Evolutionary conservation across 805 yeast species (phyloP), one percentile per base, ranked within the genome.

Genomic region (Sporopachydermia lactativora): DNA sequence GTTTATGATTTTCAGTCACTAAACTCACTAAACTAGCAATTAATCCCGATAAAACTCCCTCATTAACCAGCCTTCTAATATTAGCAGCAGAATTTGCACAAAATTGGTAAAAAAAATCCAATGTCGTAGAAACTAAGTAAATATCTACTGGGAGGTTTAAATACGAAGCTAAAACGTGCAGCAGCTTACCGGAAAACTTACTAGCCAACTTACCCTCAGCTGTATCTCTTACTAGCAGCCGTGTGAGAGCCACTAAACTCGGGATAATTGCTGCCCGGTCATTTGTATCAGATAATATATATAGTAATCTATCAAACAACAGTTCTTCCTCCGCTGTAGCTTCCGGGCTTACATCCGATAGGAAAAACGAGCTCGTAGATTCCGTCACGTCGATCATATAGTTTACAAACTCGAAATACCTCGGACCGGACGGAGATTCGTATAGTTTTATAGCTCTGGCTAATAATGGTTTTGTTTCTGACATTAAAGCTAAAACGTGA

Each of bases 81-180:
- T 79, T 66, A 57, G 84, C 71, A 34, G 61, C 66, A 28, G 65
- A 60, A 4, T 81, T 77, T 4, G 89, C 80, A 31, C 76, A 65
- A 46, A 74, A 88, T 58, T 84, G 94, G 52, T 83, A 83, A 19
- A 92, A 56, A 54, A 92, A 81, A 55, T 82, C 95, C 47, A 92
- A 65, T 1, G 82, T 73, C 0, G 94, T 79, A 18, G 77, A 62
- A 15, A 75, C 61, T 41, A 89, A 65, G 49, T 85, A 95, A 39
- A 68, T 66, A 53, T 84, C 92, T 47, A 75, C 77, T 17, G 69
- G 66, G 15, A 86, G 58, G 16, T 80, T 61, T 39, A 88, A 57
- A 45, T 65, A 74, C 13, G 78, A 69, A 8, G 74, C 68, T 15
- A 78, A 70, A 39, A 65, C 65, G 38, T 73, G 73, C 36, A 88